A percentile compares a stretch with the other conserved stretches of the same genome.
Evolutionary conservation across 78 protist species (phyloP).

Genomic region (Mastigamoeba balamuthi): DNA sequence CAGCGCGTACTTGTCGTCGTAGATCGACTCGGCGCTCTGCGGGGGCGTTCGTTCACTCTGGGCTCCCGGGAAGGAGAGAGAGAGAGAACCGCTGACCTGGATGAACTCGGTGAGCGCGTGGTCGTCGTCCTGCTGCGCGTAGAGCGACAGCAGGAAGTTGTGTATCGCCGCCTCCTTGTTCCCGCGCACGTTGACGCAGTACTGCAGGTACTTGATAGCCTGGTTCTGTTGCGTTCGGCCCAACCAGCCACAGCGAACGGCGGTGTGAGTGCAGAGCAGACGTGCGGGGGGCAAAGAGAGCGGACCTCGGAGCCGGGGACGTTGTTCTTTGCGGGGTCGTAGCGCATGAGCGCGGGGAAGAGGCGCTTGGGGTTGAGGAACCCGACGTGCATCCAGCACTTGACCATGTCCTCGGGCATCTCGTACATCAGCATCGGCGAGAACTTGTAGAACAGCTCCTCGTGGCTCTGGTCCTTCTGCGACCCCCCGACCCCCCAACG

Average conservation of each 20-base stretch:
- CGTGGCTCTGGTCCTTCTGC: neutral
- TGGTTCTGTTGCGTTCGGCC: too few species aligned
- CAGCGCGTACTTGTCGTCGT: constrained; percentile 77
- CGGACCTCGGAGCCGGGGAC: neutral
- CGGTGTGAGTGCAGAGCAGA: neutral
- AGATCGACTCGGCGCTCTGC: constrained; percentile 8
- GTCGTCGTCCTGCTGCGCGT: constrained; percentile 69
- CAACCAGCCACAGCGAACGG: too few species aligned
- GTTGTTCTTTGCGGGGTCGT: constrained; percentile 35
- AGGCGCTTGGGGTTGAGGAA: constrained; percentile 51
- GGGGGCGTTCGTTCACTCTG: neutral
- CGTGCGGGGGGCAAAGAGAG: neutral
- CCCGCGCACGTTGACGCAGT: constrained; percentile 23
- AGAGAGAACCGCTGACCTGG: neutral
- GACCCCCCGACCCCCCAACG: too few species aligned
- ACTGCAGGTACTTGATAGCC: constrained; percentile 76
- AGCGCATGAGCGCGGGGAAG: constrained; percentile 84
- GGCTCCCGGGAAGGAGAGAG: neutral
- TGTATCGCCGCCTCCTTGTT: constrained; percentile 72
- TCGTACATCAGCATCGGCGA: constrained; percentile 73
- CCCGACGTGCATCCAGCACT: constrained; percentile 38
- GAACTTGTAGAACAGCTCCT: constrained; percentile 61
- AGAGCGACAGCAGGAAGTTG: constrained; percentile 71
- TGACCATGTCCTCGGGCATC: constrained; percentile 62
- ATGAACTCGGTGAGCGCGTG: constrained; percentile 28